These are phyloP conservation scores for Dillenia suffruticosa DNA, from an alignment of 164 flowering plant species.

Conservation along the genomic window DNA sequence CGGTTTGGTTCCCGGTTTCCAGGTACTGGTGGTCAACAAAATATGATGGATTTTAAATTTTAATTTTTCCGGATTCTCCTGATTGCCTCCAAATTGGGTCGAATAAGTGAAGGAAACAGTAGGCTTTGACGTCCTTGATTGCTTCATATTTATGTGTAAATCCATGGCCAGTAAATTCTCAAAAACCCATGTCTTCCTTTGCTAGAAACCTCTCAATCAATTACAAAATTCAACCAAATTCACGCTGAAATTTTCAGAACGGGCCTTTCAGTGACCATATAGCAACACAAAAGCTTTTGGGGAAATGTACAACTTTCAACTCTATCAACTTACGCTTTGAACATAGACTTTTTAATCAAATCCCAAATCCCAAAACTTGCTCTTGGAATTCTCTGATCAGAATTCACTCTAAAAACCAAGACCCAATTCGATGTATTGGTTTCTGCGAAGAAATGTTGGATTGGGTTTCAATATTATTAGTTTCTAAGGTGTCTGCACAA, in stretches of 20 bases:
- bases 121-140: not conserved
- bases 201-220: constrained; percentile 7
- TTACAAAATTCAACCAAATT: constrained; percentile 14
- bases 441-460: too few relatives aligned
- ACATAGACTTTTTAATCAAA: constrained; percentile 7
- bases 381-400: constrained; percentile 10
- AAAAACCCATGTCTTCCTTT: constrained; percentile 16
- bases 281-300: constrained; percentile 5
- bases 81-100: too few relatives aligned
- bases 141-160: constrained; percentile 3
- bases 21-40: too few relatives aligned
- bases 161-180: constrained; percentile 17
- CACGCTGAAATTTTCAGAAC: constrained; percentile 16
- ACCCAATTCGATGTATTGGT: not conserved
- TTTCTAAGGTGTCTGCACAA: too few relatives aligned
- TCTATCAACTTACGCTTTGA: constrained; percentile 4
- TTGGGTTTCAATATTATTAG: too few relatives aligned
- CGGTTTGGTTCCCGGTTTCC: too few relatives aligned
- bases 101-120: too few relatives aligned
- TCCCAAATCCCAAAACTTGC: constrained; percentile 9
- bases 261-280: constrained; percentile 4
- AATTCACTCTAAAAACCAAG: constrained; percentile 3
- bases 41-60: too few relatives aligned
- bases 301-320: not conserved
- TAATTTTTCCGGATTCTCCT: too few relatives aligned